Evolutionary conservation across 2,329 filamentous ascomycete genomes (phyloP).

Genomic region (Scedosporium dehoogii): DNA sequence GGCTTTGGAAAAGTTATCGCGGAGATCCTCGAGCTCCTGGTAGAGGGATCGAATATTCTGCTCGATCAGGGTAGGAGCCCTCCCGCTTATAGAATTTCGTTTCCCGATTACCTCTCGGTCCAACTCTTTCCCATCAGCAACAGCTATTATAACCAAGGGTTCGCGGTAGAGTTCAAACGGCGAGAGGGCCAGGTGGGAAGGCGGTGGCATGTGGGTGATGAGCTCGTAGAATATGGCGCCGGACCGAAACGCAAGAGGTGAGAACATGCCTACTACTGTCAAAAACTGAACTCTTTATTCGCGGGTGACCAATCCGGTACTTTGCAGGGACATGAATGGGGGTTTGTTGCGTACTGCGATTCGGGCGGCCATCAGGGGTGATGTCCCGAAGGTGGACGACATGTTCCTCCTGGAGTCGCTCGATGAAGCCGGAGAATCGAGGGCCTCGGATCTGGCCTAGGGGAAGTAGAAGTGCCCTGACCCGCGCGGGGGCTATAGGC

Average conservation of each 20-base stretch:
- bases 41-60: conserved; percentile 49
- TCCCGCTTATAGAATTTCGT: conserved; percentile 40
- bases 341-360: conserved; percentile 56
- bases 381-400: conserved; percentile 79
- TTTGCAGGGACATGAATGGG: no score
- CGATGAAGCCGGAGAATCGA: conserved; percentile 69
- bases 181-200: conserved; percentile 67
- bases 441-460: conserved; percentile 76
- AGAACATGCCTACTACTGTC: conserved; percentile 69
- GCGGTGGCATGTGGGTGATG: conserved; percentile 67
- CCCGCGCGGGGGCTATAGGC: conserved; percentile 82
- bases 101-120: conserved; percentile 42
- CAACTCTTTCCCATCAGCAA: conserved; percentile 72
- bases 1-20: conserved; percentile 64
- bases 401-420: conserved; percentile 68
- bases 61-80: conserved; percentile 37
- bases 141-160: conserved; percentile 70
- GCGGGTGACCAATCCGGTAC: no score
- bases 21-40: conserved; percentile 60
- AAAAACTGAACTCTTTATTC: conserved; percentile 9
- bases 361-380: conserved; percentile 71
- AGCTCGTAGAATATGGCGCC: conserved; percentile 85
- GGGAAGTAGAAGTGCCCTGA: conserved; percentile 79
- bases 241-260: conserved; percentile 75
- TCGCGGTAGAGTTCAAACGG: conserved; percentile 89